Evolutionary conservation across 306 rosid species (phyloP), one percentile per base, ranked within the genome.

Genomic region (Quercus cerris): DNA sequence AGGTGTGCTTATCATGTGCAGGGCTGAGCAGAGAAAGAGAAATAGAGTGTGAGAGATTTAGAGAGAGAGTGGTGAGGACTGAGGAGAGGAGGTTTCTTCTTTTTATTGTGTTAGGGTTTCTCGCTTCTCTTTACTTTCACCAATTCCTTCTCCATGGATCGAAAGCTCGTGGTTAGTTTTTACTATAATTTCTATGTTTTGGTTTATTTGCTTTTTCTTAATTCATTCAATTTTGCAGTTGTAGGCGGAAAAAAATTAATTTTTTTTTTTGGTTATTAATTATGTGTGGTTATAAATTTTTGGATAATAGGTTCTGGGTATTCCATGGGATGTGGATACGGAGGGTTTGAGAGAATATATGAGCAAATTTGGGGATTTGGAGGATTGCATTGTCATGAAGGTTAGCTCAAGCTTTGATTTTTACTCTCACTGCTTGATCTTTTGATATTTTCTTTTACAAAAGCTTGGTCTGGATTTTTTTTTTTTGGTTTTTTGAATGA

Each of bases 371-470:
- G 97, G 97, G 14, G 97, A 93, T 17, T 85, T 91, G 86, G 97
- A 93, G 78, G 97, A 93, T 88, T 91, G 97, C 68, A 89, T 93
- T 81, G 97, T 93, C 9, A 93, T 93, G 97, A 91, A 87, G 97
- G 97, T 93, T 71, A 69, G 95, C 56, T 41, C 46, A 41, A 41
- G 46, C 71, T 18, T 19, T 22, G 20, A 19, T 57, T 56, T 49
- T 70, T 5, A 31, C 11, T 61, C 70, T n/a, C 56, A 49, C 55
- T 3, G 3, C 57, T 75, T 70, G 6, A 33, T 23, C 17, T 10
- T 10, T 2, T 49, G 5, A 49, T 49, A 1, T 49, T 49, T 49
- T 41, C 46, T 41, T 35, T 41, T 41, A 1, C 11, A 0, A 41
- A 7, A 8, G 46, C 46, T 41, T 7, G 46, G 46, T 41, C 11